Base-by-base conservation (phyloP, 441 rosid species). In the Brassica hybrid region DNA sequence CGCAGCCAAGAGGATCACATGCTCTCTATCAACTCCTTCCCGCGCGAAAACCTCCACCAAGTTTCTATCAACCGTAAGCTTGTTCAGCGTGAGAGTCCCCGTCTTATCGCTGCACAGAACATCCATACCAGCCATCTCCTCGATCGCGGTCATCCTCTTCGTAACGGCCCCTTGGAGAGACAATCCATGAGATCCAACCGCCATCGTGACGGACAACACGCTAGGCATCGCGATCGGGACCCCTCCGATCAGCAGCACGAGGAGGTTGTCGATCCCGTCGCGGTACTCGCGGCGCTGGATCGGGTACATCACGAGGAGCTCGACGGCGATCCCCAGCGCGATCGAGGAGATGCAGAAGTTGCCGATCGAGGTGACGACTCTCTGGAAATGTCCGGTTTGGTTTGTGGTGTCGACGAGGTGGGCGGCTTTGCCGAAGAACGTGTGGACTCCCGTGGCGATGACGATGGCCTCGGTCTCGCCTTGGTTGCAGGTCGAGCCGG, bases 101-200 rank as follows among this genome's bases (percentile, higher is more conserved):
- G 98, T 94, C 81, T 94, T 94, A 76, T 94, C 98, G 80, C 97
- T 84, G 84, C 96, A 94, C 0, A 94, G 85, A 38, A 92, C 97
- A 85, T 94, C 98, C 97, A 94, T 94, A 54, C 95, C 97, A 0
- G 97, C 98, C 97, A 94, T 91, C 83, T 94, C 98, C 72, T 94
- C 97, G 54, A 94, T 94, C 70, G 98, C 97, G 17, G 98, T 94
- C 98, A 93, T 94, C 83, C 98, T 88, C 85, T 93, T 94, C n/a
- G 98, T 94, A 45, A 94, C 91, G 64, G 98, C 98, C 48, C 98
- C 98, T 73, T 90, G 97, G 54, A 83, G 86, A 69, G 94, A 91
- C 36, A 94, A 93, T 75, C 92, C 87, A 73, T 90, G 98, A 66
- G 98, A 94, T 45, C 98, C 98, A 81, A 90, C 85, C 63, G 97